Conservation (phyloP, 1,284 basidiomycete species). For the Volvariella volvacea region DNA sequence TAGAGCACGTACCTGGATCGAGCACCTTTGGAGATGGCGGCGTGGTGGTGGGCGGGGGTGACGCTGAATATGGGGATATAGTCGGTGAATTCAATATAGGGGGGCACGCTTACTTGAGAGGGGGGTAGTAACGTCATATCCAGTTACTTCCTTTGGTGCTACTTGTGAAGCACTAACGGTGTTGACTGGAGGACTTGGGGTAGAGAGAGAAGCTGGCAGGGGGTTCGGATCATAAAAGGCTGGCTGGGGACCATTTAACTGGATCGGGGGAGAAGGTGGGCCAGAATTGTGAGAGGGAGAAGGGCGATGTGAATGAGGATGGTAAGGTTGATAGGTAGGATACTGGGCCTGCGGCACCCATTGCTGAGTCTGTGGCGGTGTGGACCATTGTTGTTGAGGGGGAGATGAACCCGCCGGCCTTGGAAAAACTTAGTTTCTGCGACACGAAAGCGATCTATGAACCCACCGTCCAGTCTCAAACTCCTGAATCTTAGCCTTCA, state of each 20-base stretch:
- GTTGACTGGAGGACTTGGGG: not conserved
- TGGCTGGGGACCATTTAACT: conserved; percentile 11
- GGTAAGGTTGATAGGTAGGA: conserved; percentile 8
- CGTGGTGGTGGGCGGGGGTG: conserved; percentile 1
- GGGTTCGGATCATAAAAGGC: conserved; percentile 20
- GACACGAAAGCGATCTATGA: not conserved
- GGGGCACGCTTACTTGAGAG: not conserved
- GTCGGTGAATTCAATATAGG: not conserved
- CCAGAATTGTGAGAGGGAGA: conserved; percentile 6
- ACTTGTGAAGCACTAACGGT: not conserved
- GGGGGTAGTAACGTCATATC: conserved; percentile 1
- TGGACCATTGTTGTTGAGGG: not conserved
- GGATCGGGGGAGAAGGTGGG: conserved; percentile 4
- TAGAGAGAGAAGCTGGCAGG: conserved; percentile 4
- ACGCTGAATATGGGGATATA: conserved; percentile 2
- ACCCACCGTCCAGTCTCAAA: conserved; percentile 45
- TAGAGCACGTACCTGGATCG: conserved; percentile 18
- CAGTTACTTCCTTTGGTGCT: conserved; percentile 1
- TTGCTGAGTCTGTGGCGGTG: conserved; percentile 1
- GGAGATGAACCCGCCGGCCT: not conserved
- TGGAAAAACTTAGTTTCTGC: not conserved
- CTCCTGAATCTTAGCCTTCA: conserved; percentile 76
- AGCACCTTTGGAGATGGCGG: conserved; percentile 15
- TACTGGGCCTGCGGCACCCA: conserved; percentile 10
- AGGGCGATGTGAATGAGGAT: conserved; percentile 8